phyloP scores from a whole-genome alignment of 306 rosid species.

The Astragalus glycyphyllos region DNA sequence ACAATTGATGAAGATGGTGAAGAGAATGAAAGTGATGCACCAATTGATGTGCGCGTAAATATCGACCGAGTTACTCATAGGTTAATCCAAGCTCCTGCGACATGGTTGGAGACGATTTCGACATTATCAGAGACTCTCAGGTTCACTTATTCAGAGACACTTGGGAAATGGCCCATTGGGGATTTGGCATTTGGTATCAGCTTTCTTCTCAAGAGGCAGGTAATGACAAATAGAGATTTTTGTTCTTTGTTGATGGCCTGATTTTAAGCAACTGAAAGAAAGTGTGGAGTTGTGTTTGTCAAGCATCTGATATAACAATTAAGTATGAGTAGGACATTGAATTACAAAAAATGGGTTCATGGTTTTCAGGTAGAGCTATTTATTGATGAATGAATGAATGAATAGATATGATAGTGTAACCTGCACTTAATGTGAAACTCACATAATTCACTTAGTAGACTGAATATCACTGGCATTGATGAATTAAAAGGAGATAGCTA shows the following conservation, averaged over 20 bases:
- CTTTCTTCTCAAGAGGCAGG: conserved; percentile 94
- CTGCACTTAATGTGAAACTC: neutral
- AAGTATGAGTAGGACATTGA: conserved; percentile 24
- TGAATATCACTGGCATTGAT: conserved; percentile 18
- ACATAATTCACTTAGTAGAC: conserved; percentile 19
- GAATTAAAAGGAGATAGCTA: conserved; percentile 1
- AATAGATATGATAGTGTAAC: conserved; percentile 27
- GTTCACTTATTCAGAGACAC: conserved; percentile 95
- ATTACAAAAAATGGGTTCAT: conserved; percentile 3
- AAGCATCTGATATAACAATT: neutral
- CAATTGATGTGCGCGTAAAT: conserved; percentile 53
- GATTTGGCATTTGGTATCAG: conserved; percentile 96
- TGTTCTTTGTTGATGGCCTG: conserved; percentile 25
- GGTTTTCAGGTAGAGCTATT: conserved; percentile 6
- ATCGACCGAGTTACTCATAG: conserved; percentile 74
- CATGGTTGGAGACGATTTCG: conserved; percentile 93
- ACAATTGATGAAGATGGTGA: conserved; percentile 51
- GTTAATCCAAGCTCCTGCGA: conserved; percentile 89
- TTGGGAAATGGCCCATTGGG: conserved; percentile 97
- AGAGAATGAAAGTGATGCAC: conserved; percentile 45
- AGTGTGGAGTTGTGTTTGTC: conserved; percentile 12
- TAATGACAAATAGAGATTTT: conserved; percentile 42
- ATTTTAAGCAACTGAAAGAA: conserved; percentile 9
- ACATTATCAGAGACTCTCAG: conserved; percentile 89
- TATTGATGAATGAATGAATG: too few species aligned